These are phyloP conservation scores for Fraxinus xanthoxyloides DNA, from an alignment of 305 asterid genomes.

Conservation along the genomic window DNA sequence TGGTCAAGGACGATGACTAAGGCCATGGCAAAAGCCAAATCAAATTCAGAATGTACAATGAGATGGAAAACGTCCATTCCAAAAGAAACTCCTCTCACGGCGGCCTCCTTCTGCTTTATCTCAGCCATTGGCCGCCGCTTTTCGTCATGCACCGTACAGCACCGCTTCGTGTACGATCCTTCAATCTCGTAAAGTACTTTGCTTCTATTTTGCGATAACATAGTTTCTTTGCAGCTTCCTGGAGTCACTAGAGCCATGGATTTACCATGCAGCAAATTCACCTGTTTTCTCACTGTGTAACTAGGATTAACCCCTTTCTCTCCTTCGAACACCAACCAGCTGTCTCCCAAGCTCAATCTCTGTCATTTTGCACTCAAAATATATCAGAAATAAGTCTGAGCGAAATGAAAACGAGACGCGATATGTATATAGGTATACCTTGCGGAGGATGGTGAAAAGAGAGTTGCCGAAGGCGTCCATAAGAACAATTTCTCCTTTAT, in stretches of 20 bases:
- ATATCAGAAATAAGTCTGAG: neutral
- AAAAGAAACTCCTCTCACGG: slow-evolving; percentile 22
- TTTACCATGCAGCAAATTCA: slow-evolving; percentile 20
- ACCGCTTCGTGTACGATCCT: slow-evolving; percentile 35
- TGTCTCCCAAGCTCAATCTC: slow-evolving; percentile 35
- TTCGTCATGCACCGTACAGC: slow-evolving; percentile 29
- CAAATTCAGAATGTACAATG: slow-evolving; percentile 29
- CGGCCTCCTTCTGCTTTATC: slow-evolving; percentile 40
- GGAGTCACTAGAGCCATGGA: slow-evolving; percentile 35
- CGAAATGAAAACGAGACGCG: neutral
- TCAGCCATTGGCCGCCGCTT: slow-evolving; percentile 31
- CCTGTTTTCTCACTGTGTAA: slow-evolving; percentile 29
- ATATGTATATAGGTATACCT: slow-evolving; percentile 20
- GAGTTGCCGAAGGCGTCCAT: slow-evolving; percentile 46
- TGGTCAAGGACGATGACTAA: slow-evolving; percentile 40
- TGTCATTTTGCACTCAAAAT: slow-evolving; percentile 11
- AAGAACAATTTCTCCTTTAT: slow-evolving; percentile 34
- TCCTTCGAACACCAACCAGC: slow-evolving; percentile 40
- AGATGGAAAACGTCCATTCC: slow-evolving; percentile 39
- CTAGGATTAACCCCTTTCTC: slow-evolving; percentile 29
- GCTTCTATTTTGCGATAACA: slow-evolving; percentile 2
- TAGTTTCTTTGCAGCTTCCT: neutral
- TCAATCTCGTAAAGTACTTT: slow-evolving; percentile 23
- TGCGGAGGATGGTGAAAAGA: slow-evolving; percentile 41
- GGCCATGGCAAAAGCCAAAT: slow-evolving; percentile 30